Conservation (phyloP, 768 basidiomycete species). For the Piloderma croceum region DNA sequence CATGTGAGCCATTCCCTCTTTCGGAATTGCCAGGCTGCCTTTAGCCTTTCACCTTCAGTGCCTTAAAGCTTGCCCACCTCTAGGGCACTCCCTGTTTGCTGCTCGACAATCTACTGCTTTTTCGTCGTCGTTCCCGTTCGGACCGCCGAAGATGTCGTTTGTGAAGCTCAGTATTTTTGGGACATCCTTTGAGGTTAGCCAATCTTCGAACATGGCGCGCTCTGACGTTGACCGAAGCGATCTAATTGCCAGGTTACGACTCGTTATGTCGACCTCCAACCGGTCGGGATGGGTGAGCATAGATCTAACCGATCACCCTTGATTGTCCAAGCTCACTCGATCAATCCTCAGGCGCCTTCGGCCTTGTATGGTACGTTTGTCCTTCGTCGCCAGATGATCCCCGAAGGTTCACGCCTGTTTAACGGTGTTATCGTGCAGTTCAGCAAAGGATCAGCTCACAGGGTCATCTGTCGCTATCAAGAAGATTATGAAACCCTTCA, state of each 20-base stretch:
- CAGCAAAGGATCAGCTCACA: conserved; percentile 92
- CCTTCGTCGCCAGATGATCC: not conserved
- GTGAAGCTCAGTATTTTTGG: conserved; percentile 99
- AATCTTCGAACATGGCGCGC: conserved; percentile 7
- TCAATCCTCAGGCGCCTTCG: conserved; percentile 73
- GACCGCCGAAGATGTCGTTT: conserved; percentile 86
- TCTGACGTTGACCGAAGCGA: conserved; percentile 10
- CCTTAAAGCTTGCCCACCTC: not conserved
- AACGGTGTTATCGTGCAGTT: conserved; percentile 40
- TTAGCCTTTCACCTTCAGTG: no score
- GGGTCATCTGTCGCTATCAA: conserved; percentile 95
- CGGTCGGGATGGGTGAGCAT: conserved; percentile 93
- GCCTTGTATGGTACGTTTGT: conserved; percentile 88
- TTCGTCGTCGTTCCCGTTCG: no score
- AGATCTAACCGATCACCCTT: conserved; percentile 7
- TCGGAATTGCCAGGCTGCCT: no score
- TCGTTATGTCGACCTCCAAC: conserved; percentile 97
- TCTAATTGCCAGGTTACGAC: conserved; percentile 73
- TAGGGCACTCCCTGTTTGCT: conserved; percentile 4
- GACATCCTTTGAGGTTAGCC: conserved; percentile 86
- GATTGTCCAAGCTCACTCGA: conserved; percentile 12
- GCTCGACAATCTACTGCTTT: no score
- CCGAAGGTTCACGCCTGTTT: not conserved
- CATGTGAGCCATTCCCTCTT: no score
- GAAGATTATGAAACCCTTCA: conserved; percentile 99